These are phyloP conservation scores for Kuraishia capsulata DNA, from an alignment of 805 yeast genomes.

Conservation along the genomic window DNA sequence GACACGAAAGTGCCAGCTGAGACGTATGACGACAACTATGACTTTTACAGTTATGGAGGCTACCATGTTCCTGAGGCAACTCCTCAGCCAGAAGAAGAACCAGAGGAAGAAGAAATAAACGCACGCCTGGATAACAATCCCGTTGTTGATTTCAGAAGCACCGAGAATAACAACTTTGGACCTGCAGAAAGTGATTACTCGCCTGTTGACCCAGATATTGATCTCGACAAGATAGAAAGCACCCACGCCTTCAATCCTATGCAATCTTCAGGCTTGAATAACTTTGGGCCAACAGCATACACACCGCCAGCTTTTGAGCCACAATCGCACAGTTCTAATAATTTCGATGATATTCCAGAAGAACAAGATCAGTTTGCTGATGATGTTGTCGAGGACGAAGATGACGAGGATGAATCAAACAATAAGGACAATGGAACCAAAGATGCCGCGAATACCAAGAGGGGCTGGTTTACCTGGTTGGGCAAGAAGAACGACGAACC, in stretches of 20 bases:
- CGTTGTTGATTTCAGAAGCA: constrained; percentile 1
- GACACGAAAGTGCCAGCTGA: neutral
- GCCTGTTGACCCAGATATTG: constrained; percentile 1
- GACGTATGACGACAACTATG: constrained; percentile 9
- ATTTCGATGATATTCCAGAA: constrained; percentile 18
- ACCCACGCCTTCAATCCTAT: neutral
- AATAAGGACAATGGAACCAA: constrained; percentile 15
- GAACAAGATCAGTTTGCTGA: constrained; percentile 37
- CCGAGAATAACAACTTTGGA: constrained; percentile 5
- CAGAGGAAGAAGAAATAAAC: neutral
- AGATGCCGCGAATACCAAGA: constrained; percentile 9
- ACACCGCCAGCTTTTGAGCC: neutral
- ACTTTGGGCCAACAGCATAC: neutral
- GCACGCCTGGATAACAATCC: neutral
- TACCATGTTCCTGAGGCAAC: constrained; percentile 14
- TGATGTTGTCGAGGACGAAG: constrained; percentile 33
- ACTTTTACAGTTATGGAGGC: constrained; percentile 23
- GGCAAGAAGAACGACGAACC: constrained; percentile 52
- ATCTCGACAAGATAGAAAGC: neutral
- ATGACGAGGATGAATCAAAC: constrained; percentile 21
- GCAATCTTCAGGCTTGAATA: neutral
- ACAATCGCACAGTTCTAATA: too few relatives aligned
- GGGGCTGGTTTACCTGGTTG: constrained; percentile 57
- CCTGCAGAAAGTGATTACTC: constrained; percentile 5
- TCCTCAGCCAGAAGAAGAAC: neutral